Evolutionary conservation across 2,329 filamentous ascomycete species (phyloP).

Genomic region (Bipolaris victoriae): DNA sequence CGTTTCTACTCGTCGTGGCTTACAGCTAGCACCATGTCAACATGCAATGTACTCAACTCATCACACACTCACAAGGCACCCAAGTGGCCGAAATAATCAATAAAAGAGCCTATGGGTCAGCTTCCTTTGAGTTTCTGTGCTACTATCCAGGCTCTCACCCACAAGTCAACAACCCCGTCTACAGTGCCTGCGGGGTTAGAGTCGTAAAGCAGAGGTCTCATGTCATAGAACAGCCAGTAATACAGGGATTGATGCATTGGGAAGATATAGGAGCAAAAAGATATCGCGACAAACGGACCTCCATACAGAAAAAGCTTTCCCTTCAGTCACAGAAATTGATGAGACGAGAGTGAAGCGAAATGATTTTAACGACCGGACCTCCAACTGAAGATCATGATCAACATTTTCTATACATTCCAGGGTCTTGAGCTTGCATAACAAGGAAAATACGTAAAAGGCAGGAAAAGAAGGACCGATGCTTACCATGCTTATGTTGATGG

Average conservation of each 20-base stretch:
- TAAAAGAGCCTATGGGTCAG: background rate
- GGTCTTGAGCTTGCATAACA: background rate
- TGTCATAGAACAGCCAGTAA: background rate
- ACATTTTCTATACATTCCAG: background rate
- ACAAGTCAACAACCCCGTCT: background rate
- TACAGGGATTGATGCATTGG: background rate
- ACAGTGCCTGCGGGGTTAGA: background rate
- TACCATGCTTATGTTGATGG: no score
- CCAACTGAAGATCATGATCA: background rate
- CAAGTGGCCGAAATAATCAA: background rate
- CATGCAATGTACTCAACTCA: background rate
- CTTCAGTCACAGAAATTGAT: no score
- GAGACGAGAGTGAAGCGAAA: background rate
- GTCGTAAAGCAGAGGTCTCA: background rate
- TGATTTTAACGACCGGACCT: background rate
- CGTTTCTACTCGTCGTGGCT: background rate
- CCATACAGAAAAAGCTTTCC: background rate
- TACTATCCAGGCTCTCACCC: background rate
- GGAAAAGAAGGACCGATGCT: no score
- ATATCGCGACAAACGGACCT: background rate
- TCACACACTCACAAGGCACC: background rate
- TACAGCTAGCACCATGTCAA: background rate
- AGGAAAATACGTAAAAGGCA: background rate
- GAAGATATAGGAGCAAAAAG: background rate
- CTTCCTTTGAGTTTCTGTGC: background rate